Base-by-base conservation (phyloP, 169 alveolate species). In the Plasmodium coatneyi region DNA sequence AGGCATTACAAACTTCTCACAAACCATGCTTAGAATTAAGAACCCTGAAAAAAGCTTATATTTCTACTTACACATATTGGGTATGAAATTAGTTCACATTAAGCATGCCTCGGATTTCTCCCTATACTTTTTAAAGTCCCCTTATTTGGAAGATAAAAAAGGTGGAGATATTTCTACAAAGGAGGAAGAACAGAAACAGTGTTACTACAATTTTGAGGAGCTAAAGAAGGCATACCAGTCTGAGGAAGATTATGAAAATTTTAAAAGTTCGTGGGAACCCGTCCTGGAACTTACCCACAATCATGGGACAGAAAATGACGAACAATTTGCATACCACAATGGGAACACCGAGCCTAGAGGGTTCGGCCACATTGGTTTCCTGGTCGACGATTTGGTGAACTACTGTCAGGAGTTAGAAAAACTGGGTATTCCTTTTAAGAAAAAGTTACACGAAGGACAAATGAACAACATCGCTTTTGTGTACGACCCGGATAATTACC, bases 401-500 rank as follows among this genome's bases (percentile, higher is more conserved):
- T 92, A 87, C 79, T 96, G 97, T 71, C 92, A 32, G 54, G 97
- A 92, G 46, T 76, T 96, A 72, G 96, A 95, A 32, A 84, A 41
- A 19, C 43, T 92, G 71, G 92, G 83, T 36, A 66, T 83, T 54
- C 76, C 92, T 80, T 83, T 94, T 84, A 84, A 72, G 82, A 83
- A 92, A 70, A 92, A 95, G 80, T 94, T 96, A 49, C 84, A 92
- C 39, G 98, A 95, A 71, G 98, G 98, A 1, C 39, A 80, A 19
- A 95, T 95, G 98, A 89, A 92, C 60, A 95, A 91, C 71, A 93
- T 96, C 19, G 98, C 97, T 36, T 96, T 96, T 82, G 94, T 94
- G 12, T 76, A 91, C 84, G 98, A 96, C 70, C 98, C 98, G 14
- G 97, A 96, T 46, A 96, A 96, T 39, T 96, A 96, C 66, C 80